A percentile compares a stretch with the other conserved stretches of the same genome.
phyloP scores from a whole-genome alignment of 1,284 basidiomycete species.

The Schizophyllum amplum region DNA sequence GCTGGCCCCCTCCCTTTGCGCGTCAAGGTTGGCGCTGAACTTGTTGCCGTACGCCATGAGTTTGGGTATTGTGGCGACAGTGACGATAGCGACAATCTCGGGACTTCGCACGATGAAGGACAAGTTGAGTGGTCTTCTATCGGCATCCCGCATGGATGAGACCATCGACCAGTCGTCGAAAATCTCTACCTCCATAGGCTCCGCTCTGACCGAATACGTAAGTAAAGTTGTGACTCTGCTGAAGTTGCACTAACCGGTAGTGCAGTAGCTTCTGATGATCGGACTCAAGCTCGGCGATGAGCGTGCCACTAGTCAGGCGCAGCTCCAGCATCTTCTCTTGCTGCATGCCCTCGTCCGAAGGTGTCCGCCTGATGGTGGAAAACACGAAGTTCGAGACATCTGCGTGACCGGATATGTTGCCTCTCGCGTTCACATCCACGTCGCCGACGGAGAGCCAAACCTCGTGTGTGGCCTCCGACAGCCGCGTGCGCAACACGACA shows the following conservation, averaged over 20 bases:
- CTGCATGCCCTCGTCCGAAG: background rate
- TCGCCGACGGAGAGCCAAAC: slow-evolving; percentile 61
- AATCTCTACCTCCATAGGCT: slow-evolving; percentile 69
- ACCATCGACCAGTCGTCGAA: slow-evolving; percentile 77
- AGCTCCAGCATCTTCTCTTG: slow-evolving; percentile 52
- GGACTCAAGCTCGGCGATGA: slow-evolving; percentile 64
- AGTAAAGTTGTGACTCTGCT: slow-evolving; percentile 6
- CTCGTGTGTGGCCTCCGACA: slow-evolving; percentile 51
- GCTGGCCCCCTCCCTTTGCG: slow-evolving; percentile 66
- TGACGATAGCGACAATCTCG: slow-evolving; percentile 62
- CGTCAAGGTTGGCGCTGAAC: slow-evolving; percentile 63
- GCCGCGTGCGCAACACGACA: slow-evolving; percentile 48
- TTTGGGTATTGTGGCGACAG: slow-evolving; percentile 68
- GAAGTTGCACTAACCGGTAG: slow-evolving; percentile 53
- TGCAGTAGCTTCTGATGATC: slow-evolving; percentile 72
- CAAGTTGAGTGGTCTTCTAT: slow-evolving; percentile 57
- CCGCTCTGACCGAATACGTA: slow-evolving; percentile 42
- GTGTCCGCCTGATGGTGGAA: slow-evolving; percentile 58
- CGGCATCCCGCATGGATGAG: slow-evolving; percentile 28
- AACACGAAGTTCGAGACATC: slow-evolving; percentile 69
- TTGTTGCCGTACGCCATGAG: slow-evolving; percentile 65
- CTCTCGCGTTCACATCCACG: slow-evolving; percentile 55
- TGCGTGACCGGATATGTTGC: slow-evolving; percentile 69
- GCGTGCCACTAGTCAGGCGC: slow-evolving; percentile 65
- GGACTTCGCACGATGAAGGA: slow-evolving; percentile 72